Conservation (phyloP, 805 yeast species). For the Suhomyces sp. region DNA sequence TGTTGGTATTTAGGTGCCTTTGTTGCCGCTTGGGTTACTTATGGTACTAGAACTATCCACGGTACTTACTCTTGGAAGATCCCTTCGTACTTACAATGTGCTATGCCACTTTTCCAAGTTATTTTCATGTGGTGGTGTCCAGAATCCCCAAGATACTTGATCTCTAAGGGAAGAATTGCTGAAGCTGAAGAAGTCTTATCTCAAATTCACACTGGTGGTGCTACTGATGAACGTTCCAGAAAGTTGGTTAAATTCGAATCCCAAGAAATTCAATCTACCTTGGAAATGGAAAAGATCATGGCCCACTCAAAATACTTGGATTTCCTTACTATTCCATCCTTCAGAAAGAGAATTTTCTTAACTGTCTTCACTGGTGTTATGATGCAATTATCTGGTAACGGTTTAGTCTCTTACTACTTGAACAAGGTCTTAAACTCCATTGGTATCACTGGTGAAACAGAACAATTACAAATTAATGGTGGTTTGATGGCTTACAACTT, state of each 20-base stretch:
- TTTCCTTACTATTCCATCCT: constrained; percentile 37
- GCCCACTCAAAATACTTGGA: constrained; percentile 35
- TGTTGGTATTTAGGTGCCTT: constrained; percentile 57
- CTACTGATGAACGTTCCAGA: constrained; percentile 21
- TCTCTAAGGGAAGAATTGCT: constrained; percentile 20
- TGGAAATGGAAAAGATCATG: constrained; percentile 38
- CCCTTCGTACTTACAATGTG: constrained; percentile 53
- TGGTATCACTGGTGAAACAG: constrained; percentile 47
- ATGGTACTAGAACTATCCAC: constrained; percentile 39
- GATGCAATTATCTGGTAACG: constrained; percentile 52
- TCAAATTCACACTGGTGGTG: constrained; percentile 42
- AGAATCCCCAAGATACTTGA: constrained; percentile 34
- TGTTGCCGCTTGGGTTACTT: constrained; percentile 52
- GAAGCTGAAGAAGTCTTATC: constrained; percentile 32
- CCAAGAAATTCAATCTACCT: constrained; percentile 26
- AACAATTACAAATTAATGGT: constrained; percentile 52
- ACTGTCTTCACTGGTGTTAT: constrained; percentile 31
- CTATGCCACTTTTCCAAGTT: constrained; percentile 44
- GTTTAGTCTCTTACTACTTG: constrained; percentile 52
- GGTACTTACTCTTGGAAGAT: constrained; percentile 51
- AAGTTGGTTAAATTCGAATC: constrained; percentile 21
- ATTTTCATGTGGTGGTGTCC: constrained; percentile 40
- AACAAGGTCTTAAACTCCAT: constrained; percentile 50
- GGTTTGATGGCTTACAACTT: constrained; percentile 50
- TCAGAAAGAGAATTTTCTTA: constrained; percentile 43